Conservation (phyloP, 73 alveolate species). For the Paraurostyla sp. region DNA sequence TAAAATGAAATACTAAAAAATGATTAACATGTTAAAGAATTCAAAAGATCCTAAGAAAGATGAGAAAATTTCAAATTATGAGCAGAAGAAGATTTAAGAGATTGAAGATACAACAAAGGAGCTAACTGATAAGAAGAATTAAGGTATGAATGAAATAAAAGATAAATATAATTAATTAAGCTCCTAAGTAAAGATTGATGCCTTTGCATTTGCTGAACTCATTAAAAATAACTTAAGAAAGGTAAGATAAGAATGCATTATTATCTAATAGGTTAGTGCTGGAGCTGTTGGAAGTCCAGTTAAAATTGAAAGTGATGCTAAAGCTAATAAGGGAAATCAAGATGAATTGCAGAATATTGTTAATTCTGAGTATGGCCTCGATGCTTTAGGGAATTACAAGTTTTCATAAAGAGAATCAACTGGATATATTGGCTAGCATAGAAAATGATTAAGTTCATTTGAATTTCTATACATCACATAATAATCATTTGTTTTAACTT, state of each 20-base stretch:
- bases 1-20: constrained; percentile 25
- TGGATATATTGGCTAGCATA: constrained; percentile 20
- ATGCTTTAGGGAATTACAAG: neutral
- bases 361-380: neutral
- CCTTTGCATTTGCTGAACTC: neutral
- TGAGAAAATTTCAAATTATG: constrained; percentile 21
- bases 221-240: neutral
- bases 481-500: too few relatives aligned
- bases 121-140: neutral
- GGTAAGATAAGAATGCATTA: neutral
- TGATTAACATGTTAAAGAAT: constrained; percentile 31
- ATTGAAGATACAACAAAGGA: neutral
- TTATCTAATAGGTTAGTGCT: too few relatives aligned
- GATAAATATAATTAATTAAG: neutral
- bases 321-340: neutral
- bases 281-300: too few relatives aligned
- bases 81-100: neutral
- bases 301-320: neutral
- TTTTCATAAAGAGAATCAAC: constrained; percentile 16
- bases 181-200: neutral
- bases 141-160: neutral
- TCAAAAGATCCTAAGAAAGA: constrained; percentile 33
- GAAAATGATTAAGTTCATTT: neutral
- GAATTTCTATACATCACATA: too few relatives aligned
- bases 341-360: neutral